A percentile compares a stretch with the other conserved stretches of the same genome.
Evolutionary conservation across 2,329 filamentous ascomycete genomes (phyloP).

Genomic region (Sclerotinia subarctica): DNA sequence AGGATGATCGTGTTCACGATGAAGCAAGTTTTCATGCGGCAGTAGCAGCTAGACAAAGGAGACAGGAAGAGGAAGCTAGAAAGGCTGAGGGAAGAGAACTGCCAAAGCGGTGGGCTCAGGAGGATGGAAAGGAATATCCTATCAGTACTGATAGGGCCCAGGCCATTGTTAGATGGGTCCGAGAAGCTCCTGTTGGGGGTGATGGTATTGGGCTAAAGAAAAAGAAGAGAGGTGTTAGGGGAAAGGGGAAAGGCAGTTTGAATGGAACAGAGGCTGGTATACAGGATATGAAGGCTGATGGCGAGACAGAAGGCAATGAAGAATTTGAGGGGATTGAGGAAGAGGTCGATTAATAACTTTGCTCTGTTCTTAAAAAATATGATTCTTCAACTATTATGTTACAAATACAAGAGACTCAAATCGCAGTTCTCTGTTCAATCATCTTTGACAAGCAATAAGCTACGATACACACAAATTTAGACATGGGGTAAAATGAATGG

Average conservation of each 20-base stretch:
- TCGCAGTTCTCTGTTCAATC: too few relatives aligned
- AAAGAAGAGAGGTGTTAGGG: conserved; percentile 40
- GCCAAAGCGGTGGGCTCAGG: conserved; percentile 58
- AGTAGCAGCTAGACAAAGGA: conserved; percentile 57
- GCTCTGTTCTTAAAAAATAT: neutral
- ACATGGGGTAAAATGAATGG: neutral
- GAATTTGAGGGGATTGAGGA: conserved; percentile 34
- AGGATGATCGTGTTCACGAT: conserved; percentile 65
- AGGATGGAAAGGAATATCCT: conserved; percentile 65
- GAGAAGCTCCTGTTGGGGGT: conserved; percentile 49
- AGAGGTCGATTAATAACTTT: conserved; percentile 33
- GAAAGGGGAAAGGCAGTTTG: conserved; percentile 27
- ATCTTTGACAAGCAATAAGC: neutral
- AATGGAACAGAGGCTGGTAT: conserved; percentile 25
- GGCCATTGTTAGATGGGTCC: conserved; percentile 67
- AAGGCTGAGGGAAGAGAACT: conserved; percentile 33
- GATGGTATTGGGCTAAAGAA: conserved; percentile 39
- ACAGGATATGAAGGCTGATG: conserved; percentile 22
- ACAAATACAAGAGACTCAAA: neutral
- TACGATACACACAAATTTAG: neutral
- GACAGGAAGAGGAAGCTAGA: conserved; percentile 51
- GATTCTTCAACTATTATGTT: neutral
- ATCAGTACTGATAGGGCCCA: conserved; percentile 68
- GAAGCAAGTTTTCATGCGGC: conserved; percentile 63
- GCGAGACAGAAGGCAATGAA: conserved; percentile 27